Conservation (phyloP, 163 green algal species). For the Coccomyxa subellipsoidea region DNA sequence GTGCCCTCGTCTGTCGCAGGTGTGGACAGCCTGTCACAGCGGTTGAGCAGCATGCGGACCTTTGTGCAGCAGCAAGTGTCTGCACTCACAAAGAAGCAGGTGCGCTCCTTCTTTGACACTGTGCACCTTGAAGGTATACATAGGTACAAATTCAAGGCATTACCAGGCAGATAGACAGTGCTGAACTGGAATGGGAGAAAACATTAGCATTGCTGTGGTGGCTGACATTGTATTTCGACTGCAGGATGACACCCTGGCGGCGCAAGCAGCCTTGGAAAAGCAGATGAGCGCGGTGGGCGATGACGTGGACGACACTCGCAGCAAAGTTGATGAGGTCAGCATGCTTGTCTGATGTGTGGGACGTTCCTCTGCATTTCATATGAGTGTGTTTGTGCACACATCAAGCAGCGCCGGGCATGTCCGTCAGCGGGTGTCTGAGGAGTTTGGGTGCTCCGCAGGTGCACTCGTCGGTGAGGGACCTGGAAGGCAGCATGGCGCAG, state of each 20-base stretch:
- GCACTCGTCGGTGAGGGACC: slow-evolving; percentile 33
- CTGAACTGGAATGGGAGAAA: no score
- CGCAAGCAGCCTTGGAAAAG: slow-evolving; percentile 28
- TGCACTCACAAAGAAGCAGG: neutral
- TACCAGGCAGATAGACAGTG: no score
- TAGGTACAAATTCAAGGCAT: no score
- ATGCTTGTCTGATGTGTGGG: no score
- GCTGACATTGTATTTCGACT: neutral
- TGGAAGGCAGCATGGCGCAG: slow-evolving; percentile 39
- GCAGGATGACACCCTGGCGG: slow-evolving; percentile 40
- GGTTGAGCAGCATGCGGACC: neutral
- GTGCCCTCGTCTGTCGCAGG: neutral
- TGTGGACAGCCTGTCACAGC: neutral
- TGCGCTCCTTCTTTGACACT: neutral
- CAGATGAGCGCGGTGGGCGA: slow-evolving; percentile 32
- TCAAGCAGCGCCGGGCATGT: no score
- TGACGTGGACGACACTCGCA: slow-evolving; percentile 38
- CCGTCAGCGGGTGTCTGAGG: no score
- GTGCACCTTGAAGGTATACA: neutral
- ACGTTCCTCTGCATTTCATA: no score
- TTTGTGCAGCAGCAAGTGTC: slow-evolving; percentile 16
- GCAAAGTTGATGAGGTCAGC: slow-evolving; percentile 32
- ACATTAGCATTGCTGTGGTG: no score
- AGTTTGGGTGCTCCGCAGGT: no score
- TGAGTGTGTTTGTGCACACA: no score